Evolutionary conservation across 352 stramenopile genomes (phyloP).

Genomic region (Pythium pyrilobum): DNA sequence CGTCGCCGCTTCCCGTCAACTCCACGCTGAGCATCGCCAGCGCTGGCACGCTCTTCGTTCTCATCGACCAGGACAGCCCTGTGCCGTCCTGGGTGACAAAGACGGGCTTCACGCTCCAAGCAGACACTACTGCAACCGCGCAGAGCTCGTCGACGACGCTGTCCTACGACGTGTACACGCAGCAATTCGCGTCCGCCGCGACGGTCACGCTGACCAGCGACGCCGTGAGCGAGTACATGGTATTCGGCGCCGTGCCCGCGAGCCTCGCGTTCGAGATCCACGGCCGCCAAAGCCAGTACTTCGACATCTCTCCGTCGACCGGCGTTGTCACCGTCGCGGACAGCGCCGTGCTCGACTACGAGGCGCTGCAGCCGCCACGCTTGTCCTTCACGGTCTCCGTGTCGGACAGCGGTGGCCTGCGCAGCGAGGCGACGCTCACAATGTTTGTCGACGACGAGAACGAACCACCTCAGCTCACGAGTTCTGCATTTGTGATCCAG

Average conservation of each 20-base stretch:
- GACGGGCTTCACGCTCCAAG: conserved; percentile 2
- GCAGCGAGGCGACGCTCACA: conserved; percentile 26
- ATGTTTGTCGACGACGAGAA: conserved; percentile 53
- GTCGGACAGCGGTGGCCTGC: conserved; percentile 31
- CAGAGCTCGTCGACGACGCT: conserved; percentile 12
- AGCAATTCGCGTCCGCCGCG: not conserved
- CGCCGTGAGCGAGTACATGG: conserved; percentile 4
- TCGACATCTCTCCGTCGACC: not conserved
- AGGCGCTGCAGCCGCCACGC: conserved; percentile 20
- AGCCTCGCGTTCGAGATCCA: conserved; percentile 8
- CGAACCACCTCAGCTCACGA: conserved; percentile 29
- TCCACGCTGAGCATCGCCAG: conserved; percentile 17
- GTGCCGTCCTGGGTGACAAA: conserved; percentile 13
- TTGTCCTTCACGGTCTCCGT: conserved; percentile 21
- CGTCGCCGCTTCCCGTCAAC: not conserved
- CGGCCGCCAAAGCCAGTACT: conserved; percentile 8
- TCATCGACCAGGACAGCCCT: conserved; percentile 18
- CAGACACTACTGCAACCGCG: not conserved
- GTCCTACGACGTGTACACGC: conserved; percentile 18
- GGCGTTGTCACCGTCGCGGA: conserved; percentile 23
- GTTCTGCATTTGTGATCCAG: conserved; percentile 29
- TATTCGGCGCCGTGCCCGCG: conserved; percentile 16
- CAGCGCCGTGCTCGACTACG: conserved; percentile 28
- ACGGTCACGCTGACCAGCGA: conserved; percentile 2
- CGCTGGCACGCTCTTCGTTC: conserved; percentile 11